phyloP scores from a whole-genome alignment of 176 grass and related monocot genomes.

The Oryza glaberrima region DNA sequence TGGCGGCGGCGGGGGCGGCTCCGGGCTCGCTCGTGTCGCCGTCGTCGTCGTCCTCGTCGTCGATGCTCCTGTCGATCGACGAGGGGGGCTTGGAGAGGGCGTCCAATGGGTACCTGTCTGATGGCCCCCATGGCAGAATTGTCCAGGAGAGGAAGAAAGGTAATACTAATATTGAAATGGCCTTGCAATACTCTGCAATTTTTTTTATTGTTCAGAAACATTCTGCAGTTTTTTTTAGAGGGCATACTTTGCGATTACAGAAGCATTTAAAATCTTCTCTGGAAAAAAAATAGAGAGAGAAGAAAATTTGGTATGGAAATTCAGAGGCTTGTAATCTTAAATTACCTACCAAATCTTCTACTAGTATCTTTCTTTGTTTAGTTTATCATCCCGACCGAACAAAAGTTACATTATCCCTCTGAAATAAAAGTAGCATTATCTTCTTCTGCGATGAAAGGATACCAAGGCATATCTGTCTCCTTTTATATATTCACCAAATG shows the following conservation, averaged over 20 bases:
- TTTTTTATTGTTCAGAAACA: neutral
- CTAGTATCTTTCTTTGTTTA: neutral
- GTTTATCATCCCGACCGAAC: neutral
- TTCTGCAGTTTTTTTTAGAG: neutral
- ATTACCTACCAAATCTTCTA: neutral
- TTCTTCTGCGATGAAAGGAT: neutral
- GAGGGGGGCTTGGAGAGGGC: constrained; percentile 64
- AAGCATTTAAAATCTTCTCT: neutral
- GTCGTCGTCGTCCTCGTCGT: constrained; percentile 55
- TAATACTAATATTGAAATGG: constrained; percentile 38
- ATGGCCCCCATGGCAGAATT: constrained; percentile 59
- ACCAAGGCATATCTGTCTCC: neutral
- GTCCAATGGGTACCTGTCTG: constrained; percentile 79
- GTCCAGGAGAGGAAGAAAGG: constrained; percentile 91
- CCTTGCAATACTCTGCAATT: neutral
- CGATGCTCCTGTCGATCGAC: constrained; percentile 64
- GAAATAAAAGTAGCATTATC: constrained; percentile 22
- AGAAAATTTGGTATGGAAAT: neutral
- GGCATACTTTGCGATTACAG: neutral
- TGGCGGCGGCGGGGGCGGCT: constrained; percentile 8
- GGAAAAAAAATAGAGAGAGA: neutral
- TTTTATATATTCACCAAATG: constrained; percentile 14
- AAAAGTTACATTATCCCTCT: neutral
- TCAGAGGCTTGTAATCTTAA: neutral
- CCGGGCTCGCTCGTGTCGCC: constrained; percentile 53